A percentile compares a stretch with the other conserved stretches of the same genome.
Conservation (phyloP, 2,329 filamentous ascomycete genomes). For the Rhynchosporium secalis region DNA sequence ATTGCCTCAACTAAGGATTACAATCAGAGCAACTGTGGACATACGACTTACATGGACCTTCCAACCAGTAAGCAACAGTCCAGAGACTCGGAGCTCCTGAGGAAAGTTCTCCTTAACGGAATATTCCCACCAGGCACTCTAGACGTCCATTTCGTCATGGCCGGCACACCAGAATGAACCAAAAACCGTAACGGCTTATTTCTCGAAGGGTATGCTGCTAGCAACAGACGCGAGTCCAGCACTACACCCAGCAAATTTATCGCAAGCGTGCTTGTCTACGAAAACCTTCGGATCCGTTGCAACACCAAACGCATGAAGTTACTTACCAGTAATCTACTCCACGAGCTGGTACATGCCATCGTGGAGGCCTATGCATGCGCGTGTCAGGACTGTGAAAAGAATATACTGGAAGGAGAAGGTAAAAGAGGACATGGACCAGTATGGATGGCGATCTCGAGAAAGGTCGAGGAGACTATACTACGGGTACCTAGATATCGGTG, state of each 20-base stretch:
- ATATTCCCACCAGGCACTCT: constrained; percentile 1
- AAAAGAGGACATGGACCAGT: constrained; percentile 1
- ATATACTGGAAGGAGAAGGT: not conserved
- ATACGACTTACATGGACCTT: not conserved
- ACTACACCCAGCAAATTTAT: not conserved
- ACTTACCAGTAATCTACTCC: not conserved
- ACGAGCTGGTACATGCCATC: not conserved
- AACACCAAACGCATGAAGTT: not conserved
- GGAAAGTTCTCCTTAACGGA: not conserved
- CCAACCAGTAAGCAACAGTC: not conserved
- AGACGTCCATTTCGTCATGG: not conserved
- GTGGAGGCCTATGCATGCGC: not conserved
- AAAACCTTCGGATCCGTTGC: not conserved
- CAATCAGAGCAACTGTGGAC: not conserved
- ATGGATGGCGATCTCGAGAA: not conserved
- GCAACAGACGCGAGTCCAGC: not conserved
- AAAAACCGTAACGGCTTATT: not conserved
- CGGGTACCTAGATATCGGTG: not conserved
- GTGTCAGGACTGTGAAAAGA: not conserved
- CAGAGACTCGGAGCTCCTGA: not conserved
- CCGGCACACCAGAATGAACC: not conserved
- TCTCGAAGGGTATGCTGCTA: not conserved
- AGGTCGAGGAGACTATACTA: not conserved
- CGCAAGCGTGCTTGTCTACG: not conserved
- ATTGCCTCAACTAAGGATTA: not conserved